Base-by-base conservation (phyloP, 352 stramenopile species). In the Phytophthora quininea region DNA sequence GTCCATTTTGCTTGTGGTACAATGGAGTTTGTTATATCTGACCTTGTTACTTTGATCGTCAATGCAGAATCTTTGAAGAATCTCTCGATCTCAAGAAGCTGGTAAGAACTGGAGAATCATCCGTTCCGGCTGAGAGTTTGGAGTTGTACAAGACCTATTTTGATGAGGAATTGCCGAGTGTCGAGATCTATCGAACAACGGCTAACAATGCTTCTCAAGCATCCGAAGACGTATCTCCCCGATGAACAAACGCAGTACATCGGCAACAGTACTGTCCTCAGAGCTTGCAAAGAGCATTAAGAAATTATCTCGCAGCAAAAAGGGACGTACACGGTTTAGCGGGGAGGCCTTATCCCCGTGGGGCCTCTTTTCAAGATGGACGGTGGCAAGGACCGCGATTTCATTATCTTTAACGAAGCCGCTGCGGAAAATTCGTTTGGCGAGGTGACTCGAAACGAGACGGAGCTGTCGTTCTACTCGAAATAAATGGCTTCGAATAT, bases 101-200 rank as follows among this genome's bases (percentile, higher is more conserved):
- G 2, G 82, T 86, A 46, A 72, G 79, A 12, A 80, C 74, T 1
- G 66, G 70, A 19, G 72, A 86, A 38, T 69, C 69, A 32, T 86
- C 79, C 1, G 82, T 93, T 9, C 76, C 86, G 24, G n/a, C 64
- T 0, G 86, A 95, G 15, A 90, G 79, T 42, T 56, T 95, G 31
- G 81, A 92, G 55, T 57, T 95, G 9, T 95, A 95, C 69, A 88
- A 91, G 60, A 93, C 82, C 1, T 95, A 91, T 52, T 95, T 93
- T 40, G 80, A 89, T 43, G 84, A 92, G 29, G 71, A 88, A 12
- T 49, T 95, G 15, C 84, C 86, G 0, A 73, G 74, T 32, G 80
- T 90, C 31, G 64, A 75, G 27, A 87, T 91, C 14, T 89, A 87
- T 30, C 53, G 57, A 19, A 58, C 71, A 1, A 45, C 65, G 9